These are phyloP conservation scores for Arxiozyma slooffiae DNA, from an alignment of 1,139 yeast species.

Conservation along the genomic window DNA sequence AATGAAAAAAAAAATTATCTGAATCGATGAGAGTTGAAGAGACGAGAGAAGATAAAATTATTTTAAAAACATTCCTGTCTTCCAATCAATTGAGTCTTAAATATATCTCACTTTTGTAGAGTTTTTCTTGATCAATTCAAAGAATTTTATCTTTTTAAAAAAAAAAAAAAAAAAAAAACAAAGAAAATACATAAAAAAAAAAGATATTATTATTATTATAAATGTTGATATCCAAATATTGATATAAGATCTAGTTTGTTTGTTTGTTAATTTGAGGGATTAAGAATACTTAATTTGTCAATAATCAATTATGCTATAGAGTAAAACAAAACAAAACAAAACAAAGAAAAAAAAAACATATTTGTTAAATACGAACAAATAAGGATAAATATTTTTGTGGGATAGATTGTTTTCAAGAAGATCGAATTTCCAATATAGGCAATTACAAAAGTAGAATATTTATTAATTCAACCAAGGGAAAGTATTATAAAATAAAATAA, in stretches of 20 bases:
- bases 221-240: background rate
- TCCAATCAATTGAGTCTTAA: background rate
- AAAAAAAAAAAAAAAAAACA: too few species aligned
- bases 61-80: background rate
- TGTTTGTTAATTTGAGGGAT: background rate
- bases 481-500: too few species aligned
- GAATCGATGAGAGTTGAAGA: background rate
- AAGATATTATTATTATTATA: too few species aligned
- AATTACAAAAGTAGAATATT: too few species aligned
- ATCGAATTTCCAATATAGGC: background rate
- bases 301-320: background rate
- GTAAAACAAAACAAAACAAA: background rate
- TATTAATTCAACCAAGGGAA: background rate
- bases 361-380: too few species aligned
- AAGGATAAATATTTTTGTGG: background rate
- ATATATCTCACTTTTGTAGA: background rate
- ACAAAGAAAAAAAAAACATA: background rate
- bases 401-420: background rate
- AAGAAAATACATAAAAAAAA: too few species aligned
- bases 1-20: too few species aligned
- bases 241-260: background rate
- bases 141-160: too few species aligned
- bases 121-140: background rate
- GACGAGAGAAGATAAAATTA: background rate
- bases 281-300: background rate